Base-by-base conservation (phyloP, 768 basidiomycete genomes). In the Lactifluus echinatus region DNA sequence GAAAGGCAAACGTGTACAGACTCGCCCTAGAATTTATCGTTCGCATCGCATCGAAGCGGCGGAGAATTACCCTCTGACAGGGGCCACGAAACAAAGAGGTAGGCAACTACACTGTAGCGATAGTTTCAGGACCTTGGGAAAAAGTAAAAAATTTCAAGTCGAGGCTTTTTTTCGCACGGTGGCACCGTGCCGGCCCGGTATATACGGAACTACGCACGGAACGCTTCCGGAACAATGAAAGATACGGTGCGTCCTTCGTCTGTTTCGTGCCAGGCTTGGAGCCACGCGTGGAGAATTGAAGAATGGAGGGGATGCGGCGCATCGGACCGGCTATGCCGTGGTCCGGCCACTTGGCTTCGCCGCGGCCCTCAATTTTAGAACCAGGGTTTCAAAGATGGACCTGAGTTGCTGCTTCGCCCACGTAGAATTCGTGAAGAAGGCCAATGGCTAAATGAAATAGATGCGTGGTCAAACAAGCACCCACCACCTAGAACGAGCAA, bases 321-420 rank as follows among this genome's bases (percentile, higher is more conserved):
- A 14, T 7, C 53, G 53, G 53, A 45, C 53, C 53, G 53, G 53
- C 31, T 3, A 24, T 26, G 33, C 52, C 52, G 52, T 39, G 31
- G 40, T 17, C 39, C 7, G 4, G 19, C n/a, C 39, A 19, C 39
- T 40, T 21, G 11, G 4, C 19, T 21, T 23, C 19, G 21, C 40
- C 40, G 40, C n/a, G 8, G 40, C 6, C 40, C 0, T 23, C 39
- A 19, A 7, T 19, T 40, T 40, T 17, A 8, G 39, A 40, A 40
- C 33, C 29, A 29, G 44, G 28, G 26, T 42, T 40, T 40, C 39
- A 40, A 28, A 19, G 19, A 24, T 43, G 21, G 15, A 12, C 10
- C 21, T 36, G 24, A 50, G 31, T 21, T n/a, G 40, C 29, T 43
- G 29, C 40, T 43, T 43, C 40, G 12, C 50, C 19, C 39, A 31